Base-by-base conservation (phyloP, 257 asterid species). In the Ilex aquifolium region DNA sequence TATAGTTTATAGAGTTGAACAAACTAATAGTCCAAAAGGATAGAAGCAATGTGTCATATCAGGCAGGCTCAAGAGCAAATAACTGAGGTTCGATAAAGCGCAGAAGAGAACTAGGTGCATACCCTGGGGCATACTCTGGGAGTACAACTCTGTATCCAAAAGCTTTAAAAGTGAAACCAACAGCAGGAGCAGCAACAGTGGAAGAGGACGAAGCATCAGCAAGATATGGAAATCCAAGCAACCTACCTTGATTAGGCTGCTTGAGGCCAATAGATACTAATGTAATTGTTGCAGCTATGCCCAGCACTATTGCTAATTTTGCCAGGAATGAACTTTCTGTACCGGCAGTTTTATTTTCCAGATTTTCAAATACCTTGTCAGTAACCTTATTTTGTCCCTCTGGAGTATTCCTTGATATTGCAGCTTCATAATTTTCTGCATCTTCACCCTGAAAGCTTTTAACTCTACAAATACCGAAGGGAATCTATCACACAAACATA, bases 41-140 rank as follows among this genome's bases (percentile, higher is more conserved):
- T 36, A 36, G 42, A 36, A 36, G 42, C 42, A 55, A 44, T 36
- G 56, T 68, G 50, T 59, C 39, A 62, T 56, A 60, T 42, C 27
- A 42, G 10, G 36, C 17, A 63, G 63, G 66, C 48, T 56, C 39
- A 51, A 66, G 44, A 48, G 10, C 30, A 52, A 57, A 46, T 2
- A 10, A 14, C 36, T 14, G 71, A 36, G 31, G 29, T 8, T 59
- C n/a, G 13, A 59, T 1, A 57, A n/a, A 13, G 44, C 1, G 17
- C 10, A 17, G 50, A 50, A n/a, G 49, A 17, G 32, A 69, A 62
- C 10, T 5, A 63, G 30, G 50, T 40, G 31, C 68, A 51, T 80
- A 83, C 95, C 95, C 93, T 50, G 96, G 96, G 65, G 96, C 85
- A 74, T 80, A 82, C 71, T 83, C 88, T 58, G 93, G 93, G 65